Evolutionary conservation across 1,284 basidiomycete species (phyloP).

Genomic region (Cryptococcus sp.): DNA sequence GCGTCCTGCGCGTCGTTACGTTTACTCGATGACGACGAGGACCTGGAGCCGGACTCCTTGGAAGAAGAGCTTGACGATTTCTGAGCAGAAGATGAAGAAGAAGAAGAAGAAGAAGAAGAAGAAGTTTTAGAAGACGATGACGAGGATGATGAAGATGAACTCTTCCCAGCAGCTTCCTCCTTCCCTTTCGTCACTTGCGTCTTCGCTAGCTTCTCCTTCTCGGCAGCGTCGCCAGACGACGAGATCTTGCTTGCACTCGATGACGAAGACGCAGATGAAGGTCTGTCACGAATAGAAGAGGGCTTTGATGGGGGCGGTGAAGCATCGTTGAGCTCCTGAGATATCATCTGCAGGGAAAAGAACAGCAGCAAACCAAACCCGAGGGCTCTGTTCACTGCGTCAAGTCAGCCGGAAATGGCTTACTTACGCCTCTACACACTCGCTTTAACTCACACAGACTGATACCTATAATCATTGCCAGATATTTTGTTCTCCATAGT

Average conservation of each 20-base stretch:
- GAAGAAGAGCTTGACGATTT: slow-evolving; percentile 9
- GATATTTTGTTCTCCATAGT: slow-evolving; percentile 32
- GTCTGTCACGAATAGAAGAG: neutral
- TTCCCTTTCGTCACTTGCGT: slow-evolving; percentile 27
- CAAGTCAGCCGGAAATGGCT: neutral
- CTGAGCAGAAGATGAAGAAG: slow-evolving; percentile 12
- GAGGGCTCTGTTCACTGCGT: slow-evolving; percentile 28
- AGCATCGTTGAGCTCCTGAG: slow-evolving; percentile 32
- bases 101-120: slow-evolving; percentile 13
- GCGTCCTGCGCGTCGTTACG: slow-evolving; percentile 10
- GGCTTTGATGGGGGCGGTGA: slow-evolving; percentile 1
- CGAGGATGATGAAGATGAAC: slow-evolving; percentile 3
- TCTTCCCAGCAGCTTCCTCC: slow-evolving; percentile 19
- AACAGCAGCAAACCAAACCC: slow-evolving; percentile 33
- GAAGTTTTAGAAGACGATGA: slow-evolving; percentile 11
- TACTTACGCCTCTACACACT: neutral
- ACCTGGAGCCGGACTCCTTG: slow-evolving; percentile 6
- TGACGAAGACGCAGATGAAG: slow-evolving; percentile 10
- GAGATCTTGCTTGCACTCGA: slow-evolving; percentile 3
- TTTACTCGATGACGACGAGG: slow-evolving; percentile 13
- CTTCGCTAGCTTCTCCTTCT: slow-evolving; percentile 28
- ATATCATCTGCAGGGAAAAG: slow-evolving; percentile 35
- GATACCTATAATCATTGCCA: slow-evolving; percentile 40
- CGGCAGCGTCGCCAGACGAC: slow-evolving; percentile 5
- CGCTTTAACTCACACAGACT: slow-evolving; percentile 31